These are phyloP conservation scores for Cystofilobasidium macerans DNA, from an alignment of 768 basidiomycete genomes.

Conservation along the genomic window DNA sequence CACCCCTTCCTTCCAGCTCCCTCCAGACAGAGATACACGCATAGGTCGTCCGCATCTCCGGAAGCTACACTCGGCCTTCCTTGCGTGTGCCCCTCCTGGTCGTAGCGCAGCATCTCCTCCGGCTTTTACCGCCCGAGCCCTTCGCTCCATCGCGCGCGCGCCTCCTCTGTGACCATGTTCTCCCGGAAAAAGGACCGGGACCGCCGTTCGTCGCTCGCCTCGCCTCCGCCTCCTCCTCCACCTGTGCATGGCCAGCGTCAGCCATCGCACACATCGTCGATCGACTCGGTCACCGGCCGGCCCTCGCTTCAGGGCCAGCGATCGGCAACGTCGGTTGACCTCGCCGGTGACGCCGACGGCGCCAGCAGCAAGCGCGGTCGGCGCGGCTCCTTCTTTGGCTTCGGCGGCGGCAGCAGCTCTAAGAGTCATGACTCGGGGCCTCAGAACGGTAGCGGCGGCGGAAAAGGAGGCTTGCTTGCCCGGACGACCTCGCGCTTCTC, in stretches of 20 bases:
- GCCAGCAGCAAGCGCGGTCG: not conserved
- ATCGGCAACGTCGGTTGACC: not conserved
- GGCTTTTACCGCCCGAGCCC: no score
- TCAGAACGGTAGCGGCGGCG: not conserved
- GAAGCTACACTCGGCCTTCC: no score
- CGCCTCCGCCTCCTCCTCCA: not conserved
- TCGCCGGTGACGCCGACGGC: not conserved
- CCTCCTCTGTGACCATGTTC: no score
- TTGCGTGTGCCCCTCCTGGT: no score
- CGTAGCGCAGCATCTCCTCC: no score
- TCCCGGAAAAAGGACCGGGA: not conserved
- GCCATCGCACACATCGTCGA: not conserved
- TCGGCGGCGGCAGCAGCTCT: not conserved
- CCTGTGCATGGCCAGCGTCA: not conserved
- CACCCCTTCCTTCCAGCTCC: no score
- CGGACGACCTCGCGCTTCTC: not conserved
- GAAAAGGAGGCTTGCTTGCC: not conserved
- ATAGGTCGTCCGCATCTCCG: no score
- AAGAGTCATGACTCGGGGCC: not conserved
- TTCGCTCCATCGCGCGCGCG: no score
- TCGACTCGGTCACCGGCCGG: not conserved
- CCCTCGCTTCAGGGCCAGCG: not conserved
- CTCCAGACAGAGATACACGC: no score
- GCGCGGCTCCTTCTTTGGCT: not conserved
- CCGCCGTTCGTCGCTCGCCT: not conserved